Base-by-base conservation (phyloP, 257 asterid genomes). In the Plectranthus barbatus region DNA sequence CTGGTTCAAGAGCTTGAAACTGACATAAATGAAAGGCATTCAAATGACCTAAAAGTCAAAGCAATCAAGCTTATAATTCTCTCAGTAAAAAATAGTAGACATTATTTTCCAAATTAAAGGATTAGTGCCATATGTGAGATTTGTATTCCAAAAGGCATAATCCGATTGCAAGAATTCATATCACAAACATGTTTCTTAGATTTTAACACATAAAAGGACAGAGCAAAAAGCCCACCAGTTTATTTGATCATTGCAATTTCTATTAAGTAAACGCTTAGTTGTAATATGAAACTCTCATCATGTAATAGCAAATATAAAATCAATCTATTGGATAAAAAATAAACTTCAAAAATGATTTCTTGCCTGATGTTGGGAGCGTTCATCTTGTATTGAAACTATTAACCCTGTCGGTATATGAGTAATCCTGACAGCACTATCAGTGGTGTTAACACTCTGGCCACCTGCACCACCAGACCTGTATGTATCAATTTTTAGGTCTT, bases 381-480 rank as follows among this genome's bases (percentile, higher is more conserved):
- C 97, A 58, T 92, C 97, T 72, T 89, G 99, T 83, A 86, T 92
- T 77, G 97, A 45, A 72, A 89, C 82, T 31, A 88, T 78, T 69
- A 92, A 69, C 41, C 97, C 97, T 0, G 97, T 75, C 9, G 99
- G 99, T 41, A 85, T 39, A 72, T 89, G 99, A 77, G 96, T 86
- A 60, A 92, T 56, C 81, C 97, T 89, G 52, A 92, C 99, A 72
- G 99, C 99, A 78, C 99, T 92, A 71, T 89, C 82, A 20, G 97
- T 92, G 54, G 97, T 89, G 72, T 89, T 92, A 26, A 81, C 99
- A 44, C 86, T 94, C 84, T 89, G 99, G 63, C 99, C 99, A 41
- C 99, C 97, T 14, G 93, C 83, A 68, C 99, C 97, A 64, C 99
- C 99, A 24, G 97, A 83, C 68, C 96, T 85, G 71, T 84, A 92